Evolutionary conservation across 108 stramenopile species (phyloP).

Genomic region (Nannochloropsis oceanica): DNA sequence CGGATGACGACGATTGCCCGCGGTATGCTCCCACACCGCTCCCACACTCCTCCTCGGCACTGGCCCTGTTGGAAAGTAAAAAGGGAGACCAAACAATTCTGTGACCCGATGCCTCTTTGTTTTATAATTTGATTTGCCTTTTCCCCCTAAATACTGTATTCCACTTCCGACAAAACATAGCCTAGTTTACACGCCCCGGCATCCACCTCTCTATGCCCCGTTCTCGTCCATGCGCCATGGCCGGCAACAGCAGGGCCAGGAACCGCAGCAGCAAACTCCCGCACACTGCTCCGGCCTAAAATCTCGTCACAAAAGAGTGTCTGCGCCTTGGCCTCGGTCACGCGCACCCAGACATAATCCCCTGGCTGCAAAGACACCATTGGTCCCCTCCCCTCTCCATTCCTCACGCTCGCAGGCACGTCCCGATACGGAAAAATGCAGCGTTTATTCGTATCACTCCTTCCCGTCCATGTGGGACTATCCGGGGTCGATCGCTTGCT

Average conservation of each 20-base stretch:
- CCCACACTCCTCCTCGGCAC: too few species aligned
- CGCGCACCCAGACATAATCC: constrained; percentile 11
- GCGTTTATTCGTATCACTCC: constrained; percentile 28
- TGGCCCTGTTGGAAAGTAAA: too few species aligned
- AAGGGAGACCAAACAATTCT: too few species aligned
- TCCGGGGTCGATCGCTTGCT: constrained; percentile 17
- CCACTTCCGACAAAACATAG: too few species aligned
- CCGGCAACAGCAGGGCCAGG: neutral
- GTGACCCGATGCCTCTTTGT: too few species aligned
- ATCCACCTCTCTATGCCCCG: too few species aligned
- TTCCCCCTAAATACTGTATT: too few species aligned
- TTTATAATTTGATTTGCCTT: too few species aligned
- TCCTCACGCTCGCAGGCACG: neutral
- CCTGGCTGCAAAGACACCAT: neutral
- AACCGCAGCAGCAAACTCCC: neutral
- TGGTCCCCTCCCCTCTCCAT: neutral
- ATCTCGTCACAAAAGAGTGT: constrained; percentile 1
- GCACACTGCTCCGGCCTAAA: neutral
- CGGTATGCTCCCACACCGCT: too few species aligned
- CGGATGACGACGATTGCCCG: too few species aligned
- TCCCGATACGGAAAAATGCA: constrained; percentile 9
- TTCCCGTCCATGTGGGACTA: constrained; percentile 8
- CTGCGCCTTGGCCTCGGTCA: constrained; percentile 11
- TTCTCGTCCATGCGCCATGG: too few species aligned
- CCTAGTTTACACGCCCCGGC: too few species aligned